phyloP scores from a whole-genome alignment of 495 filamentous ascomycete genomes.

The Pyrenula massariospora region DNA sequence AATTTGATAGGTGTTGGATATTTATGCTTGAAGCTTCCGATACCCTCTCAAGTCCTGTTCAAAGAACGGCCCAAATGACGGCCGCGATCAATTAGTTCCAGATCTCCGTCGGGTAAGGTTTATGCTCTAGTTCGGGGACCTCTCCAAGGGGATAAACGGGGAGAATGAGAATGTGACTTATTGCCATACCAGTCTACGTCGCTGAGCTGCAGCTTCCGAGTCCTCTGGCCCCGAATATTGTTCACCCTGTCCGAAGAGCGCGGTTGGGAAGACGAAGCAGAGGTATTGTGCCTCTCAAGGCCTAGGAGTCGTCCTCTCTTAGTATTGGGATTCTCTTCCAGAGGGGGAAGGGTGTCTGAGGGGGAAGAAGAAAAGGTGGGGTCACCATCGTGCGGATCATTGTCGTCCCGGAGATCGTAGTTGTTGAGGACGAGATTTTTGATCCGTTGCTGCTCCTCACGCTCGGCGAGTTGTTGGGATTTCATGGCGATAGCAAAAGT shows the following conservation, averaged over 20 bases:
- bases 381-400: slow-evolving; percentile 58
- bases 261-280: slow-evolving; percentile 23
- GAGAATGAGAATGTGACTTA: background rate
- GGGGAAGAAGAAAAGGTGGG: slow-evolving; percentile 19
- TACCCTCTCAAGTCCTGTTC: background rate
- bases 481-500: slow-evolving; percentile 93
- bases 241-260: slow-evolving; percentile 45
- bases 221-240: slow-evolving; percentile 61
- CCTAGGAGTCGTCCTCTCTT: slow-evolving; percentile 8
- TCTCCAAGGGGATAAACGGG: background rate
- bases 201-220: slow-evolving; percentile 84
- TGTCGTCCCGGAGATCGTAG: slow-evolving; percentile 76
- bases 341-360: slow-evolving; percentile 2
- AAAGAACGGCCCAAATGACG: background rate
- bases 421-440: slow-evolving; percentile 86
- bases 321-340: slow-evolving; percentile 5
- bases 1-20: too few species aligned
- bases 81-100: background rate
- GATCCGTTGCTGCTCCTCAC: slow-evolving; percentile 94
- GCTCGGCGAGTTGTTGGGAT: slow-evolving; percentile 84
- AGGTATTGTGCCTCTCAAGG: slow-evolving; percentile 25
- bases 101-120: background rate
- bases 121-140: background rate
- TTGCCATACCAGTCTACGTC: slow-evolving; percentile 86
- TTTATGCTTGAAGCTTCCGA: background rate